A percentile compares a stretch with the other conserved stretches of the same genome.
These are phyloP conservation scores for Jackrogersella minutella DNA, from an alignment of 495 filamentous ascomycete genomes.

Conservation along the genomic window DNA sequence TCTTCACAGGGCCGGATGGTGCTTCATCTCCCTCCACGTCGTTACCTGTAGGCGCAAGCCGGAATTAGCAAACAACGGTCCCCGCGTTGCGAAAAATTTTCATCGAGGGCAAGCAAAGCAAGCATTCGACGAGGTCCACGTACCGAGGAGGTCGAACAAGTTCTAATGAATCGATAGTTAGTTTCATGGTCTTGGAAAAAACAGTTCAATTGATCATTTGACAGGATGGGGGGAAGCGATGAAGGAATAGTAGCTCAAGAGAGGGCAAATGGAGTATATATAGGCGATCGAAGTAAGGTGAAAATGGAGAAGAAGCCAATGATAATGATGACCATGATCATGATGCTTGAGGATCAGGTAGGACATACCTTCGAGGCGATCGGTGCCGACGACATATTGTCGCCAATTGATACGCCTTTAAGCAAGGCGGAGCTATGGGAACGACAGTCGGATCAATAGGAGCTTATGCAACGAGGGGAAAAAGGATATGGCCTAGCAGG, in stretches of 20 bases:
- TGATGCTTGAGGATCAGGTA: not conserved
- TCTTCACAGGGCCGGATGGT: conserved; percentile 80
- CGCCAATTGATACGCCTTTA: conserved; percentile 57
- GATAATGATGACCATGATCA: no score
- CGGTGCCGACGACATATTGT: conserved; percentile 66
- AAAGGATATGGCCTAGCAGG: conserved; percentile 47
- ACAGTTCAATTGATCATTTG: conserved; percentile 14
- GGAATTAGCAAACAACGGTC: conserved; percentile 41
- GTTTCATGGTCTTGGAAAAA: conserved; percentile 26
- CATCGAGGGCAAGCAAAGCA: conserved; percentile 33
- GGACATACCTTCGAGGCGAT: conserved; percentile 67
- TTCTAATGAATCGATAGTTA: conserved; percentile 64
- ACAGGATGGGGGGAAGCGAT: not conserved
- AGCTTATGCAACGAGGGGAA: conserved; percentile 38
- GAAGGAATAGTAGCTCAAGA: not conserved
- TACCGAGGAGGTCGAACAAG: conserved; percentile 90
- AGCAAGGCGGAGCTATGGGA: conserved; percentile 52
- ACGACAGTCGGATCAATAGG: conserved; percentile 46
- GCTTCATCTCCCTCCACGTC: conserved; percentile 84
- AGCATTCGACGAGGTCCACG: conserved; percentile 45
- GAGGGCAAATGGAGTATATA: conserved; percentile 1
- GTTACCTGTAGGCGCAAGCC: conserved; percentile 67
- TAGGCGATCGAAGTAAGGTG: conserved; percentile 1
- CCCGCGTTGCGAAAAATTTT: conserved; percentile 37
- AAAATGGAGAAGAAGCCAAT: no score